Evolutionary conservation across 441 rosid species (phyloP), one percentile per base, ranked within the genome.

Genomic region (Bocquillonia castaneifolia): DNA sequence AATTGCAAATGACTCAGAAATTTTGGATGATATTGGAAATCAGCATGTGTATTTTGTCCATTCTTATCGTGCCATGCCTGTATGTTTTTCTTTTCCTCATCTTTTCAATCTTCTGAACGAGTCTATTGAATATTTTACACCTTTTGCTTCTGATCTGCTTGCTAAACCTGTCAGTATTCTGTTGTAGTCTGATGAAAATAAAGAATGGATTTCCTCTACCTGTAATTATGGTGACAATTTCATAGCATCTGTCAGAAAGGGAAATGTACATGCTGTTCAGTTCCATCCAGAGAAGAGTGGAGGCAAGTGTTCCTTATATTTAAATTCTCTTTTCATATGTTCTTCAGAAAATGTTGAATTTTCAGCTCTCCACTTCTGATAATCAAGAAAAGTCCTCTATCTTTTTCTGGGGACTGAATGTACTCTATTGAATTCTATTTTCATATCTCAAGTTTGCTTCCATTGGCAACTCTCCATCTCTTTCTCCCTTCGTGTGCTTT

Each of bases 231-330:
- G 96, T 15, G 91, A 83, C 69, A 79, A 82, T 29, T 92, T 92
- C 80, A 86, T 92, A 72, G 88, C 98, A 57, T 94, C 98, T 67
- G 66, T 94, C 23, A 86, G 90, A 82, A 90, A 79, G 83, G 96
- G 98, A 75, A 94, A 94, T 80, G 99, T 90, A 69, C 92, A 92
- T 75, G 98, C 99, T 14, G 98, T 94, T 59, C 99, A 94, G 58
- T 92, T 92, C 84, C 99, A 94, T 77, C 98, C 98, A 0, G 99
- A 94, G 80, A 94, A 94, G 79, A 93, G 99, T 63, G 99, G 99
- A 85, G 99, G 99, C 81, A 74, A 77, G 84, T 51, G 47, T 70
- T 23, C 40, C 40, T 20, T 67, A 53, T 40, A 32, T 36, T 34
- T 26, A 22, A 0, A 22, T 50, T n/a, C 50, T 66, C n/a, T 55